phyloP scores from a whole-genome alignment of 371 early-diverging fungal genomes.

The Coemansia sp. region DNA sequence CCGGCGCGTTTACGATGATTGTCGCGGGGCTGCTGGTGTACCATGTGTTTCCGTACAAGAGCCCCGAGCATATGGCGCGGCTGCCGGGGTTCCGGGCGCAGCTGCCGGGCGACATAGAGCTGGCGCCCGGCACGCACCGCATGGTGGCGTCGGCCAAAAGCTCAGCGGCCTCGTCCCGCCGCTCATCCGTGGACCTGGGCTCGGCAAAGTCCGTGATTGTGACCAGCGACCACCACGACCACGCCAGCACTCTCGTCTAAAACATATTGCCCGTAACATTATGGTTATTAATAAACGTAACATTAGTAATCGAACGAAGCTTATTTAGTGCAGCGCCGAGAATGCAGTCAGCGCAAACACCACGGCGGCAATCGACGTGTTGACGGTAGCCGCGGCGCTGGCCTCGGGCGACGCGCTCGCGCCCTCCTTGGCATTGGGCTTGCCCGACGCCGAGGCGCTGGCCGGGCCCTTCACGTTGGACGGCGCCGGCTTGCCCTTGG shows the following conservation, averaged over 20 bases:
- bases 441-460: conserved; percentile 1
- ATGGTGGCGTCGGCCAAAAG: background rate
- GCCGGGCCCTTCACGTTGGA: conserved; percentile 15
- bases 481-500: conserved; percentile 15
- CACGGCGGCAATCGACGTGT: conserved; percentile 28
- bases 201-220: conserved; percentile 6
- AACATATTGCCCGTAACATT: background rate
- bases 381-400: background rate
- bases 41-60: conserved; percentile 57
- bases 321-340: conserved; percentile 30
- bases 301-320: background rate
- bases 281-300: background rate
- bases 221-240: background rate
- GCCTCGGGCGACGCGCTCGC: background rate
- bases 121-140: conserved; percentile 1
- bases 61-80: conserved; percentile 46
- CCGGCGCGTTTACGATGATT: conserved; percentile 64
- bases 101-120: conserved; percentile 31
- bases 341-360: conserved; percentile 31
- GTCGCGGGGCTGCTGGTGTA: conserved; percentile 64
- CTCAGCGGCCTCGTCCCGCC: background rate
- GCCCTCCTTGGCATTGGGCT: conserved; percentile 13
- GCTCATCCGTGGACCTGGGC: conserved; percentile 12
- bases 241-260: background rate
- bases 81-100: conserved; percentile 36